Base-by-base conservation (phyloP, 2,329 filamentous ascomycete species). In the Sclerotinia subarctica region DNA sequence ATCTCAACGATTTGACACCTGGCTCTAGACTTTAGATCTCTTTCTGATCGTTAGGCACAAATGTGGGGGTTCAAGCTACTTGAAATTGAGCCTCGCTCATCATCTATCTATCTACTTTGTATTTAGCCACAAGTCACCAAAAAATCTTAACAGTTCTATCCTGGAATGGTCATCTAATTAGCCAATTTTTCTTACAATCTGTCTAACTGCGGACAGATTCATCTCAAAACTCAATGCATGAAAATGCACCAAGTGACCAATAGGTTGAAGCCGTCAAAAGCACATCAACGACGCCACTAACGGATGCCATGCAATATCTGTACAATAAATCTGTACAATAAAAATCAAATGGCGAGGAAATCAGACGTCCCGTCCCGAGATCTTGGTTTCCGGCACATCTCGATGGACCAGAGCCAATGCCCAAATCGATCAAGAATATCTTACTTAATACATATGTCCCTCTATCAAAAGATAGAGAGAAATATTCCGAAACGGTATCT, bases 351-450 rank as follows among this genome's bases (percentile, higher is more conserved):
- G n/a, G 46, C 7, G 51, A 54, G 26, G 52, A 52, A 60, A 44
- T 13, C 26, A 51, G 57, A 66, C 46, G 19, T 60, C 35, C 54
- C 64, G 32, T 66, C 46, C 64, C 64, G 54, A 60, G 44, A 66
- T 66, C 64, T 66, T 60, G 64, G 64, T 60, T 66, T 66, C 52
- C 64, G 64, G 64, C 64, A 60, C n/a, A 32, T 66, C 46, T 15
- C 35, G 35, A 52, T 58, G 54, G 46, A n/a, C 29, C 29, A 54
- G 52, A 54, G 32, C 7, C 11, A 11, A 53, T 8, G 17, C 19
- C 21, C 13, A 13, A 52, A 19, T 24, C 15, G 1, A 2, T 8
- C 26, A 38, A 56, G 29, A 42, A 42, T 32, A n/a, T 38, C 35
- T 26, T 42, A 57, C 54, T 42, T 10, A 42, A 57, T 60, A 17